A percentile compares a stretch with the other conserved stretches of the same genome.
These are phyloP conservation scores for Saccharomycopsis amapae DNA, from an alignment of 805 yeast species.

Conservation along the genomic window DNA sequence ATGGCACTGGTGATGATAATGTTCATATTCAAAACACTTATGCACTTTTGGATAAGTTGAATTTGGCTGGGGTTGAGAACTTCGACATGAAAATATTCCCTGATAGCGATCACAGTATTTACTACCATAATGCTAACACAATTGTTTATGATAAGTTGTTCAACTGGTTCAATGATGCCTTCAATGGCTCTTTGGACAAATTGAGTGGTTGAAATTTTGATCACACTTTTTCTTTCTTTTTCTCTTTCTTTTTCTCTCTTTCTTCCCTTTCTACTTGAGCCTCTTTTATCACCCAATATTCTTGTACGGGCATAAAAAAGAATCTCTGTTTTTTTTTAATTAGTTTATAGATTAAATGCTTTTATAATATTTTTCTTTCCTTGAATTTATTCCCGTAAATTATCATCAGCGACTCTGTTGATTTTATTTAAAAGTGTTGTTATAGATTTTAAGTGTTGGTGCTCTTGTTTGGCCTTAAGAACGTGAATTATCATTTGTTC, in stretches of 20 bases:
- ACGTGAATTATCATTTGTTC: too few relatives aligned
- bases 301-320: too few relatives aligned
- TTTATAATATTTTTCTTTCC: too few relatives aligned
- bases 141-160: constrained; percentile 66
- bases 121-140: constrained; percentile 68
- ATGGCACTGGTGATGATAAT: constrained; percentile 96
- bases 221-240: not conserved
- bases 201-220: constrained; percentile 22
- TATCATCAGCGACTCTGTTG: too few relatives aligned
- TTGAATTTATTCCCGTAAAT: too few relatives aligned
- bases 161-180: constrained; percentile 62
- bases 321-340: too few relatives aligned
- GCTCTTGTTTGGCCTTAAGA: too few relatives aligned
- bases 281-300: not conserved
- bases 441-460: too few relatives aligned
- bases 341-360: too few relatives aligned
- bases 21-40: constrained; percentile 91
- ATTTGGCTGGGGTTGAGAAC: constrained; percentile 49
- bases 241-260: not conserved
- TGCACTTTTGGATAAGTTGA: constrained; percentile 67
- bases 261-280: not conserved
- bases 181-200: constrained; percentile 32
- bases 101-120: constrained; percentile 84
- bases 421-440: too few relatives aligned
- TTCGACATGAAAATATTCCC: constrained; percentile 88